These are phyloP conservation scores for Lactarius vividus DNA, from an alignment of 768 basidiomycete genomes.

Conservation along the genomic window DNA sequence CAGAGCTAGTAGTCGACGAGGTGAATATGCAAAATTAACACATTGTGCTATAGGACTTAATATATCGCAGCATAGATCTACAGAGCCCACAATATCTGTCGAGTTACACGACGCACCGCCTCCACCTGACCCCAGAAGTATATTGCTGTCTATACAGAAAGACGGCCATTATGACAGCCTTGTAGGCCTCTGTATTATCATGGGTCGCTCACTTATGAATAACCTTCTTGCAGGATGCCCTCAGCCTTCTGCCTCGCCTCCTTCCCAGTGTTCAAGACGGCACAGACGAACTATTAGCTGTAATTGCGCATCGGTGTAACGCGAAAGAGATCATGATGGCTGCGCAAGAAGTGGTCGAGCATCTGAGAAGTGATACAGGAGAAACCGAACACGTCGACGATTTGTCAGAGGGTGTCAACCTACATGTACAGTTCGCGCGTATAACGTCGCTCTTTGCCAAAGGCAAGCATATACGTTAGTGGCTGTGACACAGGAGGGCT, in stretches of 20 bases:
- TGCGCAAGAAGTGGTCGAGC: slow-evolving; percentile 40
- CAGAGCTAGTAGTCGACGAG: not conserved
- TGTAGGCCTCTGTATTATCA: slow-evolving; percentile 18
- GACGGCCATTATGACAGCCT: slow-evolving; percentile 22
- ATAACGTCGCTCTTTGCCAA: slow-evolving; percentile 29
- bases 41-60: not conserved
- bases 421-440: slow-evolving; percentile 29
- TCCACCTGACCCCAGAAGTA: slow-evolving; percentile 13
- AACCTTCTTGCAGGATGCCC: slow-evolving; percentile 37
- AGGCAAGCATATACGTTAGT: slow-evolving; percentile 21
- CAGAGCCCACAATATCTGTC: slow-evolving; percentile 26
- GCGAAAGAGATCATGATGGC: slow-evolving; percentile 45
- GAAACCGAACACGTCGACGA: slow-evolving; percentile 28
- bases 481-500: not conserved
- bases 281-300: slow-evolving; percentile 36
- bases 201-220: not conserved
- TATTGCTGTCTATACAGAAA: slow-evolving; percentile 23
- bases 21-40: slow-evolving; percentile 1
- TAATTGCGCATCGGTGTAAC: slow-evolving; percentile 35
- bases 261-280: slow-evolving; percentile 35
- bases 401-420: slow-evolving; percentile 1
- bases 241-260: slow-evolving; percentile 39
- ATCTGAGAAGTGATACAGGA: slow-evolving; percentile 28
- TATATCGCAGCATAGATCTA: slow-evolving; percentile 26
- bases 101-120: slow-evolving; percentile 25